Conservation (phyloP, 2,329 filamentous ascomycete genomes). For the Penicillium sp. region DNA sequence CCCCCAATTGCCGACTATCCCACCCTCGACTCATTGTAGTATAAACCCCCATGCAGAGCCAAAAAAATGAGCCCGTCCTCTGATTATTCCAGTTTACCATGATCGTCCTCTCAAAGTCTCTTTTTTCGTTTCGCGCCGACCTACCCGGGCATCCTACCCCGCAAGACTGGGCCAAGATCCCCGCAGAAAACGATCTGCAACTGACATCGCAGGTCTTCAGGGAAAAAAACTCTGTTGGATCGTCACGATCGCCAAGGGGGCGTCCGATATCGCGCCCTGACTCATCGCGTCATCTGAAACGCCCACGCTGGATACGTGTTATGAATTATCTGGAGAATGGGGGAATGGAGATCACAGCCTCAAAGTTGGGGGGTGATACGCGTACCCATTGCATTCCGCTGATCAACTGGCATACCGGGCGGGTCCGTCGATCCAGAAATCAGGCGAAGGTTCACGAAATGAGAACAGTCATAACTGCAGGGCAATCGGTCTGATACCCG, state of each 20-base stretch:
- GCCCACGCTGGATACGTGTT: not conserved
- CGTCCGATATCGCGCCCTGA: slow-evolving; percentile 24
- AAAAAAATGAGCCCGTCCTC: not conserved
- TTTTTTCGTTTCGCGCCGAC: not conserved
- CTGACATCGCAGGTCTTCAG: slow-evolving; percentile 10
- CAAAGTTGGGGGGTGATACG: not conserved
- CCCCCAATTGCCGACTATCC: not conserved
- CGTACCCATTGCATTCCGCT: slow-evolving; percentile 1
- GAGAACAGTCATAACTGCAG: not conserved
- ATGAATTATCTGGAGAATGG: too few relatives aligned
- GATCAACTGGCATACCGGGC: slow-evolving; percentile 7
- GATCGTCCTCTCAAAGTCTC: slow-evolving; percentile 5
- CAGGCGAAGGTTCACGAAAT: not conserved
- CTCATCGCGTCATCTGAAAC: slow-evolving; percentile 17
- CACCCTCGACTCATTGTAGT: not conserved
- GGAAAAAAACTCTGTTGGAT: not conserved
- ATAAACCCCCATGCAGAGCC: not conserved
- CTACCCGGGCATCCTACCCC: slow-evolving; percentile 19
- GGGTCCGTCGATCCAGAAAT: slow-evolving; percentile 9
- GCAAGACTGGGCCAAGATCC: slow-evolving; percentile 8
- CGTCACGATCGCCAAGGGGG: slow-evolving; percentile 4
- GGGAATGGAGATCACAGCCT: not conserved
- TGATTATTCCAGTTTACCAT: not conserved
- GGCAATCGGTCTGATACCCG: not conserved
- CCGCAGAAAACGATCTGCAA: slow-evolving; percentile 5